Base-by-base conservation (phyloP, 1,284 basidiomycete genomes). In the Austroboletus rostrupii region DNA sequence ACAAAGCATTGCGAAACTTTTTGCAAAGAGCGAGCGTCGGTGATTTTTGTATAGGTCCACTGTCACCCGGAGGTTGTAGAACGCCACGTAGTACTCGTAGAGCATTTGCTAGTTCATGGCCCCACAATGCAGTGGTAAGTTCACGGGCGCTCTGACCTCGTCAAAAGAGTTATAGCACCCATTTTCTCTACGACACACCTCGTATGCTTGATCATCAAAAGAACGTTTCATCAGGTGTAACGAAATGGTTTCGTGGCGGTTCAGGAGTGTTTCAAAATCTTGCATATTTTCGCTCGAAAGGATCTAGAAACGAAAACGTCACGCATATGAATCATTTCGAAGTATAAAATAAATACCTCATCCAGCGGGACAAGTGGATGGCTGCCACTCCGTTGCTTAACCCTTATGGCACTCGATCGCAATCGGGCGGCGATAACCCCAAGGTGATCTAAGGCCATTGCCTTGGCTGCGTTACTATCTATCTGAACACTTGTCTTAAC, bases 391-490 rank as follows among this genome's bases (percentile, higher is more conserved):
- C 66, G 64, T 28, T 62, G 61, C 49, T 75, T 73, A 41, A 79
- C 75, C 54, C 80, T 86, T 39, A 86, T 61, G 42, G 69, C 67
- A 21, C 79, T 81, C 0, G 78, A 73, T 21, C 90, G 80, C 36
- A 98, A 75, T 39, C 83, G 81, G 1, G 93, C 87, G 17, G 89
- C 94, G 49, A 98, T 90, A n/a, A 87, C 76, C 8, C 95, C 95
- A 1, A 98, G 75, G 67, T 97, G 92, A 65, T 99, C 96, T 21
- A 98, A 74, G 0, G 94, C 92, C 53, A 97, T 82, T 0, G 82
- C 84, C 67, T 92, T 94, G 0, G 87, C 83, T 0, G 90, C 89
- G 58, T 88, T 92, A 43, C 77, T 83, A 59, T 96, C 93, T 21
- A 73, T 73, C 43, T 79, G 74, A 23, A 64, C 70, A 5, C 76